Evolutionary conservation across 805 yeast genomes (phyloP), one percentile per base, ranked within the genome.

Genomic region (Lipomyces spencermartinsiae): DNA sequence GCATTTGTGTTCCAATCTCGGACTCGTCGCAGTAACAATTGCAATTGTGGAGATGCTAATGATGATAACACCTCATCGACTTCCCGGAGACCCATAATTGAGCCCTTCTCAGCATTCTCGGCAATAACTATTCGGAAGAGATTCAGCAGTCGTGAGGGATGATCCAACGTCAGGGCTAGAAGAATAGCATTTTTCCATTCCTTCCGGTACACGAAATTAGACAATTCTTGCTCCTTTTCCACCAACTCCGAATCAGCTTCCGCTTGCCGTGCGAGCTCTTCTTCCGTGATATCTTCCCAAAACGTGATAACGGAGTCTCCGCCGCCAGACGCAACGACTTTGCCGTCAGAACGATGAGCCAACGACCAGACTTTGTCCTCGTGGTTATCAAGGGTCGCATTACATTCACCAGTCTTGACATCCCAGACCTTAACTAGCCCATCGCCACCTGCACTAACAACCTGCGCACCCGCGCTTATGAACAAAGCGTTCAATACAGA

Each of bases 1-100:
- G 91, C 90, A 78, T 92, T 94, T 58, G 96, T 89, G 77, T 95
- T 95, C 99, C 99, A 95, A 76, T 92, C 97, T 74, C 98, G 86
- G 25, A 93, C 83, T 74, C 97, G 88, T 75, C 86, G 86, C 77
- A 95, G 84, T 31, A 95, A 78, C 12, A 81, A 76, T 55, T 84
- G 73, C 31, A 93, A 78, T 74, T 90, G 91, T 1, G 87, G 89
- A 43, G 85, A 81, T 33, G 81, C 84, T 64, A 95, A 82, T 12
- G 78, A 77, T 4, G 84, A 80, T 55, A 95, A 84, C 10, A 89
- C 85, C 16, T 81, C 76, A 73, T 93, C 97, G 58, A 95, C 84
- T 58, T 84, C 86, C 54, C 76, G 75, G 1, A 87, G 84, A 0
- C 91, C 92, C 43, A 88, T 79, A 22, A 80, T 75, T 19, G 89